Base-by-base conservation (phyloP, 2,329 filamentous ascomycete species). In the Fusarium beomiforme region DNA sequence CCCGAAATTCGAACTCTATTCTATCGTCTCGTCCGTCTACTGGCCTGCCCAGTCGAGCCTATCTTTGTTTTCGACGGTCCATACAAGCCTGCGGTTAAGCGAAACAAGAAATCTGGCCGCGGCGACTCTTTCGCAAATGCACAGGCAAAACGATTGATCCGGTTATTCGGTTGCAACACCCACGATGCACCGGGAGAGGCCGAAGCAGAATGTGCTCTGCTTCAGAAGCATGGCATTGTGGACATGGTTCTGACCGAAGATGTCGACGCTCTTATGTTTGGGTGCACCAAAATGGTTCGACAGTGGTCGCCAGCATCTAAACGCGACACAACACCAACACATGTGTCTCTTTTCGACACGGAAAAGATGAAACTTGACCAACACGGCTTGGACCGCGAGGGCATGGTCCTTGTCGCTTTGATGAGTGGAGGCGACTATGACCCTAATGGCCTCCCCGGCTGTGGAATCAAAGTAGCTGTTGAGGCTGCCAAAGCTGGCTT, bases 181-280 rank as follows among this genome's bases (percentile, higher is more conserved):
- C 94, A 98, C 79, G 90, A 94, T 76, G 96, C 96, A 9, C 96
- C 95, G 0, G 96, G 96, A 13, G 96, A 99, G 79, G 96, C 95
- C 6, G 96, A 99, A 79, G 96, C 96, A 3, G 96, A 99, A 82
- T 99, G 96, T 73, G 96, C 96, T 0, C 83, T 96, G 19, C 81
- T 99, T 6, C 95, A 99, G 77, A 86, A 87, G 64, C 87, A 91
- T 47, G 94, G 94, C 1, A 85, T 97, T 12, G 95, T 97, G 2
- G 96, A 99, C 80, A 95, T 93, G 0, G 96, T 98, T 3, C 85
- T 99, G 75, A 98, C 93, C 79, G 95, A 99, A 79, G 96, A 99
- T 84, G 94, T 98, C 44, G 96, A 99, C 79, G 96, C 95, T 4
- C 88, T 98, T 76, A 98, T 98, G 95, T 98, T 98, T 82, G 96